Percentiles rank a stretch among this genome's conserved stretches.
Conservation (phyloP, 2,329 filamentous ascomycete species). For the Trichoderma guizhouense region DNA sequence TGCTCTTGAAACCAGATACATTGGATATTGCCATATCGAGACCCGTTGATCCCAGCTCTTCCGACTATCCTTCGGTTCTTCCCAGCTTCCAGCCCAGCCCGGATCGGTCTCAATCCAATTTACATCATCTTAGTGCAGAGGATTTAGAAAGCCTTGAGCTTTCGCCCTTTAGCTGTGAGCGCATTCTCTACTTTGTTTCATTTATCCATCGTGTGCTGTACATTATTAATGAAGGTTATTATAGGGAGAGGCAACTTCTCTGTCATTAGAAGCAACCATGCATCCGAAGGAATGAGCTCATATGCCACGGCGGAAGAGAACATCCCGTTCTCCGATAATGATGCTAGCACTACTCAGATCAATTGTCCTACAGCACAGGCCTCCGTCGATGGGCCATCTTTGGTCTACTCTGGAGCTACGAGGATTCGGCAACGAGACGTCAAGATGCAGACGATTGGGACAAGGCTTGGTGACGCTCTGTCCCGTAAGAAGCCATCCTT, state of each 20-base stretch:
- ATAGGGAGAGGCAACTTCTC: conserved; percentile 26
- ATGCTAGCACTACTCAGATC: conserved; percentile 7
- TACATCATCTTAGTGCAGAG: conserved; percentile 30
- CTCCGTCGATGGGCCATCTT: conserved; percentile 18
- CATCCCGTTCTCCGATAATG: not conserved
- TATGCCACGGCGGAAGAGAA: conserved; percentile 27
- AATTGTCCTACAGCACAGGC: not conserved
- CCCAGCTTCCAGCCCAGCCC: conserved; percentile 36
- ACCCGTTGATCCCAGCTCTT: conserved; percentile 26
- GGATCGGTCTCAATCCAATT: conserved; percentile 25
- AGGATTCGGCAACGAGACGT: conserved; percentile 38
- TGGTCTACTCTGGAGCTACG: conserved; percentile 34
- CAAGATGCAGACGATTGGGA: conserved; percentile 39
- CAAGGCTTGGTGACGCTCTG: conserved; percentile 38
- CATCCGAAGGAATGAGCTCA: conserved; percentile 26
- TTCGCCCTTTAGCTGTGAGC: conserved; percentile 35
- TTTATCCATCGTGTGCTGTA: not conserved
- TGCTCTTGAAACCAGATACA: not conserved
- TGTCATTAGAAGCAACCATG: conserved; percentile 19
- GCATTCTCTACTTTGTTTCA: no score
- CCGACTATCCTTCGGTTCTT: conserved; percentile 33
- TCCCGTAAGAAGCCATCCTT: conserved; percentile 29
- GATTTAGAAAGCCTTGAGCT: conserved; percentile 36
- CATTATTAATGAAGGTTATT: not conserved
- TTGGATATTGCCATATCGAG: not conserved